These are phyloP conservation scores for Amphibolis antarctica DNA, from an alignment of 106 monocot species.

Conservation along the genomic window DNA sequence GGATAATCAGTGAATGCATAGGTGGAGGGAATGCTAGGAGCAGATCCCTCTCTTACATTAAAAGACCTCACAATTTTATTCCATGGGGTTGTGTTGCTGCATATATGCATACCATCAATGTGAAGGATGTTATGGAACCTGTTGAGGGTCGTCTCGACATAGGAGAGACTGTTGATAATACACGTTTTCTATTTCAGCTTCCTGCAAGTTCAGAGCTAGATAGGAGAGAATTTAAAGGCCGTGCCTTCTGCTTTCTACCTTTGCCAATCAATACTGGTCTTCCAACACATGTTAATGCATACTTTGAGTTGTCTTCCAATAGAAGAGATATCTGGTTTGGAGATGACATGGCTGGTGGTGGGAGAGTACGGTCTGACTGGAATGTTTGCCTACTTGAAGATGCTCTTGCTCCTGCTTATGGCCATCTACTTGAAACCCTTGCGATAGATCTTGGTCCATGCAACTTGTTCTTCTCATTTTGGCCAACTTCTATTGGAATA, in stretches of 20 bases:
- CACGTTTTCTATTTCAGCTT: conserved; percentile 10
- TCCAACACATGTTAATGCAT: conserved; percentile 83
- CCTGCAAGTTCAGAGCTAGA: conserved; percentile 12
- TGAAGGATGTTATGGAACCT: conserved; percentile 24
- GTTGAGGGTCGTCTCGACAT: conserved; percentile 9
- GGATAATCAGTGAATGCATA: conserved; percentile 82
- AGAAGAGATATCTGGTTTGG: conserved; percentile 99
- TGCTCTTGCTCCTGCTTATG: conserved; percentile 72
- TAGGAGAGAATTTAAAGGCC: conserved; percentile 48
- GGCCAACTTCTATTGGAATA: conserved; percentile 58
- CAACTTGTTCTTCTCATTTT: conserved; percentile 70
- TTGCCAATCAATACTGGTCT: conserved; percentile 76
- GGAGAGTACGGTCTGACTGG: conserved; percentile 89
- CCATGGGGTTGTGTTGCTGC: conserved; percentile 98
- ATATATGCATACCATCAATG: conserved; percentile 37
- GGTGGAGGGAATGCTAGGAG: conserved; percentile 77
- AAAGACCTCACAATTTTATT: conserved; percentile 60
- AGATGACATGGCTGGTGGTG: conserved; percentile 96
- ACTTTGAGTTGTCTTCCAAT: conserved; percentile 97
- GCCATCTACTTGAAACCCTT: conserved; percentile 55
- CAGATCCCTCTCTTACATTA: conserved; percentile 32
- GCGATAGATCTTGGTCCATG: conserved; percentile 58
- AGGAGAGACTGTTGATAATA: conserved; percentile 17
- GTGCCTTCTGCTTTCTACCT: conserved; percentile 95
- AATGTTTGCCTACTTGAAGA: conserved; percentile 84